Conservation (phyloP, 208 protist genomes). For the Crithidia acanthocephali region DNA sequence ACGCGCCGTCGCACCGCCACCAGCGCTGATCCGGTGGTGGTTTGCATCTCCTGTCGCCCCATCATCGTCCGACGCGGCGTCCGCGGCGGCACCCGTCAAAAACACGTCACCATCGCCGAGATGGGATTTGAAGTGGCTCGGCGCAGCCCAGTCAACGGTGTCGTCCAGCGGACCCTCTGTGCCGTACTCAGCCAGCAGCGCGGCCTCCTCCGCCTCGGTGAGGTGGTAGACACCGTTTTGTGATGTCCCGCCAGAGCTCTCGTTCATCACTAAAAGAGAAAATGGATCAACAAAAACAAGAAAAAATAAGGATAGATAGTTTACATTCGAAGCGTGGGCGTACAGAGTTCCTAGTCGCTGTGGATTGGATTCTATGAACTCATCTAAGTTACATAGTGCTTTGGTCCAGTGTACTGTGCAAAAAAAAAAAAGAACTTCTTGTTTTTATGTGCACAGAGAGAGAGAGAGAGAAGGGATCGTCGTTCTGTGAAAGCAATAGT, state of each 20-base stretch:
- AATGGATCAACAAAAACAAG: neutral
- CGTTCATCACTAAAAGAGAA: conserved; percentile 20
- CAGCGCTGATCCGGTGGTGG: neutral
- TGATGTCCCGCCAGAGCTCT: conserved; percentile 9
- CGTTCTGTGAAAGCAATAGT: neutral
- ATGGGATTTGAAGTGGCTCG: conserved; percentile 63
- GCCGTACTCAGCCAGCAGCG: conserved; percentile 80
- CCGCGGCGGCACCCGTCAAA: conserved; percentile 53
- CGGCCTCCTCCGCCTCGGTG: conserved; percentile 62
- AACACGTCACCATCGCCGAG: conserved; percentile 71
- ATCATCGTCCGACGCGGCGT: conserved; percentile 29
- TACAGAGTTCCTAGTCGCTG: too few species aligned
- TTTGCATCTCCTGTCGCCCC: neutral
- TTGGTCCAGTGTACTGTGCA: too few species aligned
- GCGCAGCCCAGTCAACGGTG: conserved; percentile 41
- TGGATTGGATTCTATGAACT: too few species aligned
- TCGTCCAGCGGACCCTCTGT: conserved; percentile 53
- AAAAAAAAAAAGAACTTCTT: too few species aligned
- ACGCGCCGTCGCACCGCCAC: neutral
- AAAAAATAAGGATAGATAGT: neutral
- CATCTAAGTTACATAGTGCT: too few species aligned
- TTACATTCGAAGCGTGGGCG: too few species aligned
- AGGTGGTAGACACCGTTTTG: conserved; percentile 5
- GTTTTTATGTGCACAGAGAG: too few species aligned
- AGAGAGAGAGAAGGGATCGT: too few species aligned